phyloP scores from a whole-genome alignment of 1,284 basidiomycete genomes.

The Chalciporus piperatoides region DNA sequence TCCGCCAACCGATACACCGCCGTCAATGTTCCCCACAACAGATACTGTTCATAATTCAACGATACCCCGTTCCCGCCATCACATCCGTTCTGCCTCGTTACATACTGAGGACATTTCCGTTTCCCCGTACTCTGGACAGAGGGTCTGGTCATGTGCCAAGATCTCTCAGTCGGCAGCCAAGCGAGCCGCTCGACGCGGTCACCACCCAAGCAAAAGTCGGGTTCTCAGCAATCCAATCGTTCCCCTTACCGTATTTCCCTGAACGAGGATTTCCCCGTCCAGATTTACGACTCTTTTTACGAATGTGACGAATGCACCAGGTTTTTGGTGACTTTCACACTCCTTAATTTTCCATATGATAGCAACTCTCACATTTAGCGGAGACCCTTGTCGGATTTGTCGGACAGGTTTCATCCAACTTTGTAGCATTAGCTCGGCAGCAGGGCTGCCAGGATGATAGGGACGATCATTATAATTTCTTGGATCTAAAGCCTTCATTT shows the following conservation, averaged over 20 bases:
- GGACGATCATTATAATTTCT: conserved; percentile 5
- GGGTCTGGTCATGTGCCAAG: conserved; percentile 32
- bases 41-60: conserved; percentile 5
- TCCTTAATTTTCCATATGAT: conserved; percentile 16
- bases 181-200: conserved; percentile 25
- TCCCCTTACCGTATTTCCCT: conserved; percentile 8
- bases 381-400: conserved; percentile 7
- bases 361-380: background rate
- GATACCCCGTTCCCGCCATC: conserved; percentile 15
- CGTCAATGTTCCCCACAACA: conserved; percentile 9
- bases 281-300: conserved; percentile 14
- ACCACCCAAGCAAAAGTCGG: conserved; percentile 14
- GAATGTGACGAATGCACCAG: background rate
- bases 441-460: conserved; percentile 15
- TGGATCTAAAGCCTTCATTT: background rate
- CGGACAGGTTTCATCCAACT: conserved; percentile 2
- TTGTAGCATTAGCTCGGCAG: conserved; percentile 25
- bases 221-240: conserved; percentile 27
- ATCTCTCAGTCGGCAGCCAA: conserved; percentile 28
- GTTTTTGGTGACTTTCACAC: conserved; percentile 8
- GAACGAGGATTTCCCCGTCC: background rate
- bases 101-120: conserved; percentile 1
- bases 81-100: conserved; percentile 8
- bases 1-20: conserved; percentile 9
- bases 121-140: conserved; percentile 10